Conservation (phyloP, 805 yeast genomes). For the Ogataea nakhonphanomensis region DNA sequence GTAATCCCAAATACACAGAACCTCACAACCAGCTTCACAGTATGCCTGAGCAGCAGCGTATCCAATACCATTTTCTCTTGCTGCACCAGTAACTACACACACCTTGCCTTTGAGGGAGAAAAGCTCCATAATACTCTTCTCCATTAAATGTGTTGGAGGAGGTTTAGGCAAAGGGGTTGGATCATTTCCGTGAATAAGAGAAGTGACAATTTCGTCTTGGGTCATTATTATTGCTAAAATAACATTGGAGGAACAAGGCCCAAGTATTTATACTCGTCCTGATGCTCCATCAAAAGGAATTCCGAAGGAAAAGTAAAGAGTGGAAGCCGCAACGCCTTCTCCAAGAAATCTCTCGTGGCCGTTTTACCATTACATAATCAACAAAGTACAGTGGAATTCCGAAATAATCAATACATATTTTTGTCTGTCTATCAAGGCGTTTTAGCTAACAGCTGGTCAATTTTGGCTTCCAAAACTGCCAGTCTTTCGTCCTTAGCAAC, state of each 20-base stretch:
- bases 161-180: conserved; percentile 29
- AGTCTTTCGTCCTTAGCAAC: conserved; percentile 65
- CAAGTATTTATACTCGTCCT: conserved; percentile 5
- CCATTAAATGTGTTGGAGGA: conserved; percentile 22
- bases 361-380: too few species aligned
- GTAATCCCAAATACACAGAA: conserved; percentile 48
- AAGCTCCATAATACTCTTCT: conserved; percentile 41
- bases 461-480: conserved; percentile 53
- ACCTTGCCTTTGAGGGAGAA: conserved; percentile 79
- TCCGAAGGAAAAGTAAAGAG: conserved; percentile 6
- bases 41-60: conserved; percentile 76
- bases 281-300: conserved; percentile 4
- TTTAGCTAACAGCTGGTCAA: conserved; percentile 50
- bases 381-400: conserved; percentile 1
- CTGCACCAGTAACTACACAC: conserved; percentile 82
- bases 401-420: background rate
- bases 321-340: conserved; percentile 1
- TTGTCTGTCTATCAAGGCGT: conserved; percentile 15
- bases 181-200: conserved; percentile 21
- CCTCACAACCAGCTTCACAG: conserved; percentile 83
- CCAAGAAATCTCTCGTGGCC: background rate
- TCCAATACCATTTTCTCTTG: conserved; percentile 67
- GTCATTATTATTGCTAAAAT: conserved; percentile 17
- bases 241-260: background rate
- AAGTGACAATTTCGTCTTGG: conserved; percentile 22